phyloP scores from a whole-genome alignment of 306 rosid genomes.

The Cicer chorassanicum region DNA sequence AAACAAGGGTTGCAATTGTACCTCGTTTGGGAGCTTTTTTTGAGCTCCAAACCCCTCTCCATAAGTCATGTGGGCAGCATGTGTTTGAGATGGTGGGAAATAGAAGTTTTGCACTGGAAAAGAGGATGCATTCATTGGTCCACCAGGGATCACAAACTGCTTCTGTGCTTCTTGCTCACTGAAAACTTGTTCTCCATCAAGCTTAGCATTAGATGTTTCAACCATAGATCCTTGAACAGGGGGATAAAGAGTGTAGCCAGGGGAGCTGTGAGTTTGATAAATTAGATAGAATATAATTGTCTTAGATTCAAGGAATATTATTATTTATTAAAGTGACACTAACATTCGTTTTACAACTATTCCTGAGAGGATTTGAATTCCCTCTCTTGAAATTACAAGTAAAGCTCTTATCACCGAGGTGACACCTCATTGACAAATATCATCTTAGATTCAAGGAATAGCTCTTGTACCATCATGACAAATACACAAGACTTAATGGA shows the following conservation, averaged over 20 bases:
- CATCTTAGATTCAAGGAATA: constrained; percentile 14
- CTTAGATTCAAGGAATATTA: too few species aligned
- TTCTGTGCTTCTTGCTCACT: constrained; percentile 49
- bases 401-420: too few species aligned
- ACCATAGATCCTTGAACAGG: constrained; percentile 50
- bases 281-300: not conserved
- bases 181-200: constrained; percentile 54
- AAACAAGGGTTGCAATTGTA: constrained; percentile 32
- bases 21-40: constrained; percentile 73
- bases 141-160: constrained; percentile 54
- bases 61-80: constrained; percentile 43
- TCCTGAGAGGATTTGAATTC: too few species aligned
- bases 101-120: constrained; percentile 51
- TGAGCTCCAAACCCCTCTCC: constrained; percentile 61
- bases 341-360: too few species aligned
- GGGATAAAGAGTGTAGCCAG: constrained; percentile 66
- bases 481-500: not conserved
- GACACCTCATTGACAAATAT: too few species aligned
- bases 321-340: too few species aligned
- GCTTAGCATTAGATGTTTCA: constrained; percentile 48
- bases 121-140: constrained; percentile 55
- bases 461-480: constrained; percentile 14
- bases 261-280: constrained; percentile 56
- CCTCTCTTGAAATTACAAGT: too few species aligned
- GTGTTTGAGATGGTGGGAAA: constrained; percentile 57